Evolutionary conservation across 2,329 filamentous ascomycete species (phyloP).

Genomic region (Aureobasidium sp.): DNA sequence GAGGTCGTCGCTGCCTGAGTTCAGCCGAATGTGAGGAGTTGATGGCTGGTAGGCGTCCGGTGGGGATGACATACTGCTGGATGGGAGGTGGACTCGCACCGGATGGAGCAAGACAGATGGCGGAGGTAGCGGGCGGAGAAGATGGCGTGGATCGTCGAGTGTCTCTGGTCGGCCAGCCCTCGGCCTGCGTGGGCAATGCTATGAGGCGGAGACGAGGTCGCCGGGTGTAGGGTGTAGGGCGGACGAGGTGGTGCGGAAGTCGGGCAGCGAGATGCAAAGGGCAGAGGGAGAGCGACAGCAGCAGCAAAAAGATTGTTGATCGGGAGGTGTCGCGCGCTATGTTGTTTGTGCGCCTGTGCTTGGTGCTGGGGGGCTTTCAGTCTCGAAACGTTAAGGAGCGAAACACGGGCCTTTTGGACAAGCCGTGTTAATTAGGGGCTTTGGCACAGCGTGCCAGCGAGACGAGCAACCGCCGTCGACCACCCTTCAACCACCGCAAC

Average conservation of each 20-base stretch:
- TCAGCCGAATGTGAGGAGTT: conserved; percentile 55
- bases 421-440: conserved; percentile 4
- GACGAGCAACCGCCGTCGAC: not conserved
- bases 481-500: not conserved
- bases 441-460: not conserved
- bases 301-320: conserved; percentile 14
- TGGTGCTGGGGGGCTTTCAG: not conserved
- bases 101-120: not conserved
- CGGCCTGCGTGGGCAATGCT: conserved; percentile 9
- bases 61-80: conserved; percentile 14
- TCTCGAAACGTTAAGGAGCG: conserved; percentile 1
- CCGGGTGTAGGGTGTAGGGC: not conserved
- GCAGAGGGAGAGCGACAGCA: not conserved
- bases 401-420: not conserved
- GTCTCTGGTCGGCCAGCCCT: conserved; percentile 6
- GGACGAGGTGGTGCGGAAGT: not conserved
- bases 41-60: conserved; percentile 9
- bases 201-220: not conserved
- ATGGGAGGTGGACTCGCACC: not conserved
- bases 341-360: conserved; percentile 7
- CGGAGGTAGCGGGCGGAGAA: not conserved
- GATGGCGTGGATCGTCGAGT: not conserved
- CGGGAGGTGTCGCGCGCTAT: conserved; percentile 10
- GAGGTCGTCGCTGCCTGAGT: conserved; percentile 51
- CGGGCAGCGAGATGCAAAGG: not conserved